These are phyloP conservation scores for Scheffersomyces insectosa DNA, from an alignment of 1,139 yeast species.

Conservation along the genomic window DNA sequence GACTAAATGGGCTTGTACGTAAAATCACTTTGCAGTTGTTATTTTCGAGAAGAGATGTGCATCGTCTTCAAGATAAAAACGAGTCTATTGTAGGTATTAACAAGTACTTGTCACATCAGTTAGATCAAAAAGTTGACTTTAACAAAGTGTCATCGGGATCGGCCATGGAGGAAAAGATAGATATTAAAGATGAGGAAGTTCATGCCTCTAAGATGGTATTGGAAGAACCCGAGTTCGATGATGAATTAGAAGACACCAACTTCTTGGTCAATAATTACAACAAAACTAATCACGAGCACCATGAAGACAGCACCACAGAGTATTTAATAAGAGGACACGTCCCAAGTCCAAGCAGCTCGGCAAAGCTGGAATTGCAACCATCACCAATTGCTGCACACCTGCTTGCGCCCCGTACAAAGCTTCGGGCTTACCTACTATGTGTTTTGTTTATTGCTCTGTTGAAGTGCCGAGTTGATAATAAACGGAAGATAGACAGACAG, in stretches of 20 bases:
- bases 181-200: too few species aligned
- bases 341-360: neutral
- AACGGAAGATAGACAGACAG: neutral
- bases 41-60: slow-evolving; percentile 8
- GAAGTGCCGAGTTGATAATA: slow-evolving; percentile 1
- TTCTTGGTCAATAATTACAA: too few species aligned
- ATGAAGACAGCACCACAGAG: slow-evolving; percentile 8
- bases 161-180: too few species aligned
- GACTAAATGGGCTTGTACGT: slow-evolving; percentile 4
- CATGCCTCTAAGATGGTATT: too few species aligned
- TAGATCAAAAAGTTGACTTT: neutral
- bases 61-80: slow-evolving; percentile 8
- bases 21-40: slow-evolving; percentile 9
- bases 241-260: too few species aligned
- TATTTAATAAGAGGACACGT: slow-evolving; percentile 6
- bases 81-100: slow-evolving; percentile 9
- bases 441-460: slow-evolving; percentile 4
- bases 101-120: slow-evolving; percentile 1
- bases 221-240: too few species aligned
- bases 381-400: too few species aligned
- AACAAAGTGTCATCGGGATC: too few species aligned
- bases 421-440: slow-evolving; percentile 2
- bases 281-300: too few species aligned
- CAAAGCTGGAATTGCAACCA: too few species aligned
- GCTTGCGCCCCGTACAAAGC: neutral